Evolutionary conservation across 2,329 filamentous ascomycete species (phyloP), one percentile per base, ranked within the genome.

Genomic region (Fusarium brachygibbosum): DNA sequence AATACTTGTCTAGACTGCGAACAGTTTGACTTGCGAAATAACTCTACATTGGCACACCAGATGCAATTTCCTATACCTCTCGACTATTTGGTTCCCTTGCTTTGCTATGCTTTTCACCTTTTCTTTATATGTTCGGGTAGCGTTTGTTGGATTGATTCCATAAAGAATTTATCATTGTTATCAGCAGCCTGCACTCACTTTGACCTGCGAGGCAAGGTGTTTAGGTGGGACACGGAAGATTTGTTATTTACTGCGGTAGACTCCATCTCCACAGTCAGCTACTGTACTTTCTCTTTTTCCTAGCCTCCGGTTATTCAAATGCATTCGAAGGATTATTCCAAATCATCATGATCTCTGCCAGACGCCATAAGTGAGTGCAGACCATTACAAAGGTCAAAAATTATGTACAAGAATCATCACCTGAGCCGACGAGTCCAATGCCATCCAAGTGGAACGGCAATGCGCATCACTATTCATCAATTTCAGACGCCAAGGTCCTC

Each of bases 171-270:
- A 40, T 41, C 17, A 41, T 35, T 46, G 13, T 23, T 55, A 56
- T 49, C 35, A 64, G 42, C 28, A 31, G 59, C 52, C 48, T 58
- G 49, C 55, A 60, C 55, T 61, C 48, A 60, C 21, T 23, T 29
- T 41, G 38, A 61, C 41, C 35, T 74, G 62, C 53, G 29, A 14
- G 61, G 60, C 55, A 55, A 52, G 72, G 71, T 69, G 73, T 75
- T 74, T 32, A 29, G 65, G 59, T 59, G 46, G 49, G 59, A 48
- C 56, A 62, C 32, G 46, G 42, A 51, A 58, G 66, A 65, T 68
- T 66, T 74, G 72, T 68, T 74, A 71, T 58, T 59, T 14, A 41
- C 48, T 54, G 58, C 54, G 35, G 21, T 37, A 34, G 42, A 52
- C 8, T 25, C 19, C 10, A 49, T 53, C 40, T 62, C 52, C 61